phyloP scores from a whole-genome alignment of 352 stramenopile species.

The Pythium aquatile region DNA sequence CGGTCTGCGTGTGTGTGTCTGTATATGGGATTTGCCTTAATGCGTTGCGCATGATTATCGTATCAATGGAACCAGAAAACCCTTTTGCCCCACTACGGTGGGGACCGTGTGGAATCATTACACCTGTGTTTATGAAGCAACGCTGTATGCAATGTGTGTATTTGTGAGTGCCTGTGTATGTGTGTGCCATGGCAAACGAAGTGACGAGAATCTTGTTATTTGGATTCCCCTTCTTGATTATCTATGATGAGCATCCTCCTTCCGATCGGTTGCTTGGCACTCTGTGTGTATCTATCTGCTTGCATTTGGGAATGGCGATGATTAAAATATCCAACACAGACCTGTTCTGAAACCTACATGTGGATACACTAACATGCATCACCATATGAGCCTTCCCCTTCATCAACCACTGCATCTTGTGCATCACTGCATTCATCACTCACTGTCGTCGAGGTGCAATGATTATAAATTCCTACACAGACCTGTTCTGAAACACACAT shows the following conservation, averaged over 20 bases:
- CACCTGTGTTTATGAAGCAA: constrained; percentile 91
- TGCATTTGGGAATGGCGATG: constrained; percentile 44
- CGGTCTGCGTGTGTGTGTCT: background rate
- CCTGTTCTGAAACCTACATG: constrained; percentile 85
- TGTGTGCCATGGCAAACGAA: constrained; percentile 31
- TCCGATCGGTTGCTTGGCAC: constrained; percentile 31
- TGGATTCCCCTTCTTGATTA: constrained; percentile 87
- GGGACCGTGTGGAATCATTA: constrained; percentile 75
- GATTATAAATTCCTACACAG: constrained; percentile 82
- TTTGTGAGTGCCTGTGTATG: constrained; percentile 22
- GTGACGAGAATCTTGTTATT: constrained; percentile 80
- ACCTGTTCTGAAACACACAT: constrained; percentile 84
- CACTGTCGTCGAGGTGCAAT: constrained; percentile 32
- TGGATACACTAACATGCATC: constrained; percentile 89
- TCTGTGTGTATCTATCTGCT: constrained; percentile 23
- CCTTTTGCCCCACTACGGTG: constrained; percentile 76
- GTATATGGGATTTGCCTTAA: constrained; percentile 6
- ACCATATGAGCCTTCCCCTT: constrained; percentile 73
- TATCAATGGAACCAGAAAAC: constrained; percentile 49
- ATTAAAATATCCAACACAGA: constrained; percentile 87
- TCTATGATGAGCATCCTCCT: constrained; percentile 79
- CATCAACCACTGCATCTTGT: background rate
- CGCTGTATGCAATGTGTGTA: constrained; percentile 21
- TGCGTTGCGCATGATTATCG: constrained; percentile 56
- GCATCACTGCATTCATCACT: background rate